Evolutionary conservation across 371 early-diverging fungal genomes (phyloP), one percentile per base, ranked within the genome.

Genomic region (Actinomortierella ambigua): DNA sequence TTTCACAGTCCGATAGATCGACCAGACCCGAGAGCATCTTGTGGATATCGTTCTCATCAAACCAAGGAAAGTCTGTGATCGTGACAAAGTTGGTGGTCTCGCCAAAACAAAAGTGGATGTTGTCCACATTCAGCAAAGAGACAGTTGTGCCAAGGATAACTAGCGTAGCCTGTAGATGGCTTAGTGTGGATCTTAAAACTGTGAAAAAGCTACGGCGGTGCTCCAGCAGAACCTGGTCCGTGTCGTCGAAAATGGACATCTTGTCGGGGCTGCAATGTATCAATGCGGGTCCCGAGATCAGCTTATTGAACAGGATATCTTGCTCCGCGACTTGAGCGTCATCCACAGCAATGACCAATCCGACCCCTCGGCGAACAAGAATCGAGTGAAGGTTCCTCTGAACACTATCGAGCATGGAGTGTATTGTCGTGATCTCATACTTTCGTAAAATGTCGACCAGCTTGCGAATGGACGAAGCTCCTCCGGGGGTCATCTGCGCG

Each of bases 331-430:
- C 44, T 13, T 73, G 73, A 0, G 73, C 73, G 39, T 73, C 66
- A 57, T 66, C 73, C 41, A 73, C 42, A 4, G 66, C 73, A 56
- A 73, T 66, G 28, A 63, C 67, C 39, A 73, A 24, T 50, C 63
- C 67, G 14, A 46, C 63, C 27, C 29, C 2, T 57, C 34, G 3
- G 17, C 24, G 49, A 29, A 39, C 13, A 55, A 62, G 50, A 51
- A 27, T 20, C 3, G 39, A 1, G 1, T 17, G 50, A 15, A 53
- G 3, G 39, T 59, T 28, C 44, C 14, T n/a, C n/a, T 65, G 59
- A 2, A 55, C 50, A 47, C 17, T 14, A 8, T 17, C 20, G 17
- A 55, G 63, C 56, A 67, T 60, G 11, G 46, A 42, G 3, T n/a
- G 2, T 43, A 67, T 57, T 55, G 67, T 67, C 9, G 4, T 17